Percentiles rank a stretch among this genome's conserved stretches.
Conservation (phyloP, 2,329 filamentous ascomycete species). For the Teratosphaeriaceae sp. region DNA sequence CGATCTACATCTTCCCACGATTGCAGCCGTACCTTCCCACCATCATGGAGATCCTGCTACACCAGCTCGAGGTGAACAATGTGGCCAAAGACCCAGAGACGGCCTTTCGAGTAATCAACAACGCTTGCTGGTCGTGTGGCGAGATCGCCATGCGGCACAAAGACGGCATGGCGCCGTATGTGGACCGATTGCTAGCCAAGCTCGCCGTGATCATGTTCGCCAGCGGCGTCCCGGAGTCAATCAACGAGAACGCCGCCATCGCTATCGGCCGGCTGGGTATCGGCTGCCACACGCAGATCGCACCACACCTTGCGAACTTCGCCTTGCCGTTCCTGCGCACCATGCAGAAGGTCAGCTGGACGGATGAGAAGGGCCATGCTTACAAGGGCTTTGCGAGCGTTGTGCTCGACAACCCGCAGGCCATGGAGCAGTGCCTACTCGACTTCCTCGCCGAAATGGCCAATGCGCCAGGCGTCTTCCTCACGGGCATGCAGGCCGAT, state of each 20-base stretch:
- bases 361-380: constrained; percentile 90
- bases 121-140: constrained; percentile 93
- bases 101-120: constrained; percentile 91
- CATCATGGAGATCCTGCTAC: constrained; percentile 74
- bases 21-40: constrained; percentile 66
- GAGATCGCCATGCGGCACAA: constrained; percentile 81
- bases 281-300: constrained; percentile 67
- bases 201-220: constrained; percentile 80
- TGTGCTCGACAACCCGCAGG: constrained; percentile 78
- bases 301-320: constrained; percentile 71
- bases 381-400: constrained; percentile 85
- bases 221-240: constrained; percentile 74
- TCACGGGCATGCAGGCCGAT: constrained; percentile 54
- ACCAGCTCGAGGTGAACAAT: constrained; percentile 68
- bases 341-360: constrained; percentile 79
- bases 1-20: constrained; percentile 82
- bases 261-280: constrained; percentile 83
- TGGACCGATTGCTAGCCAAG: constrained; percentile 68
- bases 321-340: constrained; percentile 73
- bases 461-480: constrained; percentile 52
- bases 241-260: constrained; percentile 91
- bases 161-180: constrained; percentile 65
- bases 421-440: constrained; percentile 79
- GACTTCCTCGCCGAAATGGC: constrained; percentile 83
- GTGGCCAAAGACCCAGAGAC: constrained; percentile 76